A percentile compares a stretch with the other conserved stretches of the same genome.
Conservation (phyloP, 1,284 basidiomycete species). For the Microbotryum lychnidis-dioicae region DNA sequence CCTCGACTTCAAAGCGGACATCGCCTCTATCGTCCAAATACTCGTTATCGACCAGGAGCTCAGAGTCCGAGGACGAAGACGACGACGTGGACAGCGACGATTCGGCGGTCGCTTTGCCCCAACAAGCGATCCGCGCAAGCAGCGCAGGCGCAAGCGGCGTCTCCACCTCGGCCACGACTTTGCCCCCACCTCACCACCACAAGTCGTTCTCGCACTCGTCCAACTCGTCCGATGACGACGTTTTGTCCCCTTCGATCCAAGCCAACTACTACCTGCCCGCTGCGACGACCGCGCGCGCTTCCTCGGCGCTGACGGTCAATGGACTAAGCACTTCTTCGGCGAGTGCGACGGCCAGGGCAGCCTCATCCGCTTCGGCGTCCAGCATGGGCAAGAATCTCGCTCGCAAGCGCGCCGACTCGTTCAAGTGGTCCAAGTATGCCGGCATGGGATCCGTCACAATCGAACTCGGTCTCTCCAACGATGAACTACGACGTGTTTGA, state of each 20-base stretch:
- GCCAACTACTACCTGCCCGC: not conserved
- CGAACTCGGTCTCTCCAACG: constrained; percentile 1
- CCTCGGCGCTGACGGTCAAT: not conserved
- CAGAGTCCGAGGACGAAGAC: not conserved
- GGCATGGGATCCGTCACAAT: constrained; percentile 1
- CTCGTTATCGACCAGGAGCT: not conserved
- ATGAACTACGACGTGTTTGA: constrained; percentile 1
- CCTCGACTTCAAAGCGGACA: too few relatives aligned
- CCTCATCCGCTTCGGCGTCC: not conserved
- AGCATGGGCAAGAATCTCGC: not conserved
- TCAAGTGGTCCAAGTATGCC: constrained; percentile 1
- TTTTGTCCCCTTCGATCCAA: not conserved
- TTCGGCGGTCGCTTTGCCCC: not conserved
- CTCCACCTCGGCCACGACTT: not conserved
- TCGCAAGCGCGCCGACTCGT: not conserved
- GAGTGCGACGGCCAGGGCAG: not conserved
- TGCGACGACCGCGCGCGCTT: not conserved
- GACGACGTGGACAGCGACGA: not conserved
- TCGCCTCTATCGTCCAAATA: not conserved
- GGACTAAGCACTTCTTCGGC: not conserved
- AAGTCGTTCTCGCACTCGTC: not conserved
- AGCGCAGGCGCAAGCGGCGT: too few relatives aligned
- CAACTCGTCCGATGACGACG: not conserved
- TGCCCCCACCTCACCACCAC: not conserved
- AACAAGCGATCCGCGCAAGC: not conserved